Evolutionary conservation across 228 moss, liverwort and hornwort species (phyloP), one percentile per base, ranked within the genome.

Genomic region (Sphagnum fallax): DNA sequence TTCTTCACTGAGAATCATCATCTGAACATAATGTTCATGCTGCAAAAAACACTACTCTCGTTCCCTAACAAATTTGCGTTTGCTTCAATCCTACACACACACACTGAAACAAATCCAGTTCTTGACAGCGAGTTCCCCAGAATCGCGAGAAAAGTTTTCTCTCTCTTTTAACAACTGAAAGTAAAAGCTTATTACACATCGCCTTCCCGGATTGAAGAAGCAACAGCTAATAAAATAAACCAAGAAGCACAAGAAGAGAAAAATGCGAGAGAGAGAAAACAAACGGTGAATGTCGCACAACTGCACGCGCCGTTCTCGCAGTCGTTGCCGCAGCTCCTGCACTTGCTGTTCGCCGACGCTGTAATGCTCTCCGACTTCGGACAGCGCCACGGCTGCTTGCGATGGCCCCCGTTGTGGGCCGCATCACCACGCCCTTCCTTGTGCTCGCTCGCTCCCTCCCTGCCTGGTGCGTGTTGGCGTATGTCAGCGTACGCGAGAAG

Each of bases 221-320:
- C 1, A 64, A 8, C 15, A n/a, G 8, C 9, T 9, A 8, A n/a
- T 48, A 64, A 16, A 32, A 32, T 3, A 32, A 2, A 32, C 32
- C 32, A 32, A 32, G 32, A 63, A 48, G 47, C 2, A 7, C 63
- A 9, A 63, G 63, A 8, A 64, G 15, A 60, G 59, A 15, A 15
- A 4, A 15, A 15, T 1, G 59, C 9, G 8, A 68, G 53, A 68
- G 4, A 64, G 15, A 10, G 9, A 53, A 62, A 8, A 61, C 68
- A 6, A 51, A 87, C 83, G 80, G 76, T 87, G 78, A 50, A 64
- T 72, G 12, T 87, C 80, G 1, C 67, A 68, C 49, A 78, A 82
- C 4, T 10, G 51, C 32, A 68, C 74, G 63, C 83, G 72, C 72
- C 68, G 75, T 15, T 61, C 52, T 6, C 73, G 74, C 74, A 87